Base-by-base conservation (phyloP, 2,329 filamentous ascomycete genomes). In the Leptographium lundbergii region DNA sequence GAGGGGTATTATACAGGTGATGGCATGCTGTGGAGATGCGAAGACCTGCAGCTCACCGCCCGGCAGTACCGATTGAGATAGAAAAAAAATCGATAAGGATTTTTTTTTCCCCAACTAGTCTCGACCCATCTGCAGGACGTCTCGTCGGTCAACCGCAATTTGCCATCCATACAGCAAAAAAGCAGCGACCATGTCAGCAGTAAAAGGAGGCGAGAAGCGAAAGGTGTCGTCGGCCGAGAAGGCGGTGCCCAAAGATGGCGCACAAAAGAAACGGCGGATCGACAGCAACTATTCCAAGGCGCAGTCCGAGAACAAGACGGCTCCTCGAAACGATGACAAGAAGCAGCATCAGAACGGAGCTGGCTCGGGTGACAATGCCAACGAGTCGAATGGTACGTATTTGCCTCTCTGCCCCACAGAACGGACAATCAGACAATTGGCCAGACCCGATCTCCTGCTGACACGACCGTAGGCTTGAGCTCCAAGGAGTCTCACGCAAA, bases 401-500 rank as follows among this genome's bases (percentile, higher is more conserved):
- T 1, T 51, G 24, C 17, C 3, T 48, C 2, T 36, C 3, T 36
- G 3, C 5, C 34, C 6, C 10, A 36, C 34, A 36, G 6, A 29
- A 7, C 27, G 7, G 7, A n/a, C n/a, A n/a, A n/a, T n/a, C n/a
- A 7, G 27, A 29, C 32, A 34, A 34, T 34, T 6, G 9, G 6
- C 32, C 6, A 34, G 32, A 34, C 32, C 14, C 2, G 48, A 7
- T 4, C 48, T 29, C 14, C 36, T 19, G 48, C 25, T 51, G 17
- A 56, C n/a, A 48, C 9, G 4, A 34, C 27, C 10, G 25, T 22
- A 24, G 85, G 73, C 56, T 75, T 82, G 71, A 88, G 79, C 61
- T 89, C 88, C 10, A 86, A 86, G 69, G 94, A 99, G 78, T 85
- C 91, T 25, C 94, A 97, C 71, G 85, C 86, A 56, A 96, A 96